Evolutionary conservation across 805 yeast species (phyloP).

Genomic region (Suhomyces emberorum): DNA sequence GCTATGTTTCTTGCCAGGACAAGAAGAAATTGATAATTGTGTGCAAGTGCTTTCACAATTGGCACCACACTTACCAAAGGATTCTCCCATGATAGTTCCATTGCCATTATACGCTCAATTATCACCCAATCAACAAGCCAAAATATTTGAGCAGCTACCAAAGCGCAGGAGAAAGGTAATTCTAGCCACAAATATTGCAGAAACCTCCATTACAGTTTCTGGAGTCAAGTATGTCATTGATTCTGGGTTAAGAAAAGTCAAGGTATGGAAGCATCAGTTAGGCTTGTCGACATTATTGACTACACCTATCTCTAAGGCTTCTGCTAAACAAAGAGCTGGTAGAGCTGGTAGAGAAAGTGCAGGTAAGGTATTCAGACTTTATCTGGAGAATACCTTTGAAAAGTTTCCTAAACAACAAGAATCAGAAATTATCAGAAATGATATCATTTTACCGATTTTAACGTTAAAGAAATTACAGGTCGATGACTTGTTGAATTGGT

Average conservation of each 20-base stretch:
- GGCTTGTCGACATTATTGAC: conserved; percentile 92
- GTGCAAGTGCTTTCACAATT: conserved; percentile 57
- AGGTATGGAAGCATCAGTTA: conserved; percentile 90
- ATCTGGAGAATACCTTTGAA: conserved; percentile 66
- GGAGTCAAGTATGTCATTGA: conserved; percentile 94
- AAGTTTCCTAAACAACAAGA: conserved; percentile 74
- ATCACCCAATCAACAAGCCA: conserved; percentile 77
- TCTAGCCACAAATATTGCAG: conserved; percentile 94
- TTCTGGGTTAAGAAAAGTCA: conserved; percentile 87
- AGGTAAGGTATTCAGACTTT: conserved; percentile 86
- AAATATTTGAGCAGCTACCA: conserved; percentile 67
- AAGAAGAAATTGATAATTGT: conserved; percentile 92
- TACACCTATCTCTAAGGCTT: conserved; percentile 88
- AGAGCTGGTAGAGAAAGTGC: conserved; percentile 97
- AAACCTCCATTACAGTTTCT: conserved; percentile 93
- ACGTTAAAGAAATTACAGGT: conserved; percentile 82
- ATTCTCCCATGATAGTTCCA: conserved; percentile 72
- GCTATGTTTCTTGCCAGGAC: conserved; percentile 92
- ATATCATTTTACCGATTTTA: conserved; percentile 78
- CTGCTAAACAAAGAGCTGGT: conserved; percentile 94
- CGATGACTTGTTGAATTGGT: conserved; percentile 79
- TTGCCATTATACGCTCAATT: conserved; percentile 92
- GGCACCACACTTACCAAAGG: conserved; percentile 64
- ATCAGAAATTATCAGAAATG: conserved; percentile 87
- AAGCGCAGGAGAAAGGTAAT: conserved; percentile 78